Base-by-base conservation (phyloP, 1,284 basidiomycete species). In the Cutaneotrichosporon sp. region DNA sequence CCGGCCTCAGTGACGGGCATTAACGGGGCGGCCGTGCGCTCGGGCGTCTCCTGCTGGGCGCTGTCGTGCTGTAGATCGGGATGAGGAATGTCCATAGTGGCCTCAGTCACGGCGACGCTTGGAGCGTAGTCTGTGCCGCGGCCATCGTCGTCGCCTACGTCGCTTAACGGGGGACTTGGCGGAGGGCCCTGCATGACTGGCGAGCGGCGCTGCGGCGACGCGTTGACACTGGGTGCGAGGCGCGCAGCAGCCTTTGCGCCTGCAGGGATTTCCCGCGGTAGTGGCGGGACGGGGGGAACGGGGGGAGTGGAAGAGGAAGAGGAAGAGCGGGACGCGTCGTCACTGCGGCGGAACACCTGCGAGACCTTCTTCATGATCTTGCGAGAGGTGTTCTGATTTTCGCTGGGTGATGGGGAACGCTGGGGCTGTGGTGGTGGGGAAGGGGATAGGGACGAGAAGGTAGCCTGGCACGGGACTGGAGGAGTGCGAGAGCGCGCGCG, bases 111-210 rank as follows among this genome's bases (percentile, higher is more conserved):
- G 16, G 64, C 62, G 13, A 64, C 46, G 56, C 57, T 62, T 0
- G 60, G 56, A 10, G 67, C 62, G 6, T 62, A 40, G 53, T 53
- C 58, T 7, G 61, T 26, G 8, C 55, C 47, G 22, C 49, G 47
- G 30, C 58, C 61, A 30, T 61, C 63, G 55, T 67, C 63, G 34
- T 36, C 34, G 32, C 62, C 51, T 8, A 57, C 60, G 38, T 76
- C 75, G 65, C 76, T 78, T 26, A 77, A 61, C 0, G 79, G 78
- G 14, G 80, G 78, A 58, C 75, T 77, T 7, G 78, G 78, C 13
- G 78, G 80, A 13, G 79, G 70, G 7, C 76, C 74, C 49, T 77
- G 75, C 72, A 79, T 77, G 30, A 63, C 59, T 5, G 65, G 63
- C 40, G 67, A 60, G 38, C 64, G 58, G 34, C 61, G 58, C 18